Percentiles rank a stretch among this genome's conserved stretches.
phyloP scores from a whole-genome alignment of 2,329 filamentous ascomycete genomes.

The Pezicula neosporulosa region DNA sequence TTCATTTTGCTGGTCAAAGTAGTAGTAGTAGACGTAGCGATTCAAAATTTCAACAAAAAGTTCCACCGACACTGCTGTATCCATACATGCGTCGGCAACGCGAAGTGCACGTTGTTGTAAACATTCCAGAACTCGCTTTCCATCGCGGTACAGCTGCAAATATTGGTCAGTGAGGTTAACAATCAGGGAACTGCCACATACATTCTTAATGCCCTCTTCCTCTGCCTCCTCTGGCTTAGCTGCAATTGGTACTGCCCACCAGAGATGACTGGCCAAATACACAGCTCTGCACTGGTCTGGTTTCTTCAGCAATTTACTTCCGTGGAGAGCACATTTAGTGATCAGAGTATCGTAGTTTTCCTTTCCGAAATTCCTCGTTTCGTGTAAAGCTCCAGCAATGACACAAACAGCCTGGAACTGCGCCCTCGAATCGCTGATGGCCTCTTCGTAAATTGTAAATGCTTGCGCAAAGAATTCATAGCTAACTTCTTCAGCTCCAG shows the following conservation, averaged over 20 bases:
- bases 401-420: conserved; percentile 98
- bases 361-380: conserved; percentile 85
- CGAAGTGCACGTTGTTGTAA: conserved; percentile 92
- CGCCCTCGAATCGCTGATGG: conserved; percentile 89
- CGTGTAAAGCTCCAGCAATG: conserved; percentile 84
- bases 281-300: conserved; percentile 97
- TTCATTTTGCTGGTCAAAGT: conserved; percentile 99
- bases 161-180: conserved; percentile 14
- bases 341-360: conserved; percentile 99
- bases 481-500: conserved; percentile 88
- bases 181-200: conserved; percentile 42
- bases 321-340: conserved; percentile 94
- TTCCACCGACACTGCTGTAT: conserved; percentile 94
- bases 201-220: conserved; percentile 63
- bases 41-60: conserved; percentile 98
- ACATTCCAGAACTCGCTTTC: conserved; percentile 94
- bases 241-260: conserved; percentile 90
- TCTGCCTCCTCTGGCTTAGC: conserved; percentile 77
- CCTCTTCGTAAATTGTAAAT: conserved; percentile 97
- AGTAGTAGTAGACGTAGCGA: conserved; percentile 99
- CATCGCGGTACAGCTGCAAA: conserved; percentile 84
- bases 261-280: conserved; percentile 92
- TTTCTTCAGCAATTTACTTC: conserved; percentile 95
- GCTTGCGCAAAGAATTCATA: conserved; percentile 99
- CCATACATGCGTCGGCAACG: conserved; percentile 98